Evolutionary conservation across 768 basidiomycete species (phyloP), one percentile per base, ranked within the genome.

Genomic region (Suillus cothurnatus): DNA sequence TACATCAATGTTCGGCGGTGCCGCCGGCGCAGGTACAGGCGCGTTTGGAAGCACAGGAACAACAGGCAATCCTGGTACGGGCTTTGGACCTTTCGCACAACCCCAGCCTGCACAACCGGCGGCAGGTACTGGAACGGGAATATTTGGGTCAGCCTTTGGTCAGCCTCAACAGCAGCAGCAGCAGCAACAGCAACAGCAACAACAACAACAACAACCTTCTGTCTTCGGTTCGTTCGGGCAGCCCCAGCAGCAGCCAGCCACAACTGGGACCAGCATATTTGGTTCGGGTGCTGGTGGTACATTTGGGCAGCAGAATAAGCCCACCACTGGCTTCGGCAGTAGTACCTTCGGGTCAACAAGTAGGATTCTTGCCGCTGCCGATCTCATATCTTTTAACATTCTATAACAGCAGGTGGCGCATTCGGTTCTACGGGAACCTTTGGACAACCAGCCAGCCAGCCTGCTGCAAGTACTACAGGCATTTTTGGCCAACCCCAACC

Each of bases 181-280:
- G 56, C 78, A 56, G 66, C 79, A 15, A 28, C 80, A 71, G 60
- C 78, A 71, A 28, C 77, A 71, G 49, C 34, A 34, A 12, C 72
- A 85, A 73, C 75, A 79, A 19, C 75, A 79, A 15, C 77, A 69
- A 41, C 78, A 79, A 63, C 71, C 75, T 7, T 73, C 80, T 39
- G 75, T 81, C 31, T 87, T 86, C 67, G 81, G 84, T 65, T 73
- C 81, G 2, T 90, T 90, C 73, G 84, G 85, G 38, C 86, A 85
- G 73, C 75, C 79, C 21, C 76, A 74, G 43, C 76, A 74, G 43
- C 81, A 72, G 58, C 75, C 70, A 66, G 71, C 71, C 4, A 64
- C 72, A 65, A 49, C 81, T 3, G 71, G 79, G 31, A 59, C 67
- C 14, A 56, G 68, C 50, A 67, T 77, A 19, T 82, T 82, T 34